Conservation (phyloP, 2,329 filamentous ascomycete species). For the Trichoderma sp. region DNA sequence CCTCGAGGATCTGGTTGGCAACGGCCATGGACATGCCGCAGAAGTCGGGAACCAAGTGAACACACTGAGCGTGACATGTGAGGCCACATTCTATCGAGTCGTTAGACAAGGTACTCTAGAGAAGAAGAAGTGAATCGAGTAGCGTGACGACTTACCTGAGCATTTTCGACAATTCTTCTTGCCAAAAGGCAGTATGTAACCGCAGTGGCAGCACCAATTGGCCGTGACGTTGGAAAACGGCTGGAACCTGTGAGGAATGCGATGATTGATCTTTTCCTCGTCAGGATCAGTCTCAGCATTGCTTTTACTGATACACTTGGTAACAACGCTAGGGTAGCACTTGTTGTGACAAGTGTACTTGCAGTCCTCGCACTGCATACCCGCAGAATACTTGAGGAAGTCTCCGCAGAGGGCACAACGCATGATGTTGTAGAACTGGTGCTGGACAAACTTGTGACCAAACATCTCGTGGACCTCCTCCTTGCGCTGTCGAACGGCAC, state of each 20-base stretch:
- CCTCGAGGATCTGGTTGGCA: conserved; percentile 88
- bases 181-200: conserved; percentile 90
- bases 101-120: conserved; percentile 1
- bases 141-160: conserved; percentile 56
- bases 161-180: conserved; percentile 95
- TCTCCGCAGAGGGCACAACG: conserved; percentile 96
- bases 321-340: conserved; percentile 94
- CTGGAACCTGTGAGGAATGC: conserved; percentile 95
- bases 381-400: conserved; percentile 96
- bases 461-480: conserved; percentile 99
- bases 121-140: not conserved
- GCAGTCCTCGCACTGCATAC: conserved; percentile 99
- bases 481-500: conserved; percentile 94
- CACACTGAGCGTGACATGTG: conserved; percentile 86
- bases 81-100: conserved; percentile 73
- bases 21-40: conserved; percentile 99
- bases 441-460: conserved; percentile 96
- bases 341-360: conserved; percentile 99
- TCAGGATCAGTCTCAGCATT: conserved; percentile 98
- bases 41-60: conserved; percentile 95
- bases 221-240: conserved; percentile 97
- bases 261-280: conserved; percentile 99
- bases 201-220: conserved; percentile 99
- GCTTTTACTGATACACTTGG: conserved; percentile 99
- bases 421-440: conserved; percentile 99